Base-by-base conservation (phyloP, 108 stramenopile species). In the Epithemia pelagica region DNA sequence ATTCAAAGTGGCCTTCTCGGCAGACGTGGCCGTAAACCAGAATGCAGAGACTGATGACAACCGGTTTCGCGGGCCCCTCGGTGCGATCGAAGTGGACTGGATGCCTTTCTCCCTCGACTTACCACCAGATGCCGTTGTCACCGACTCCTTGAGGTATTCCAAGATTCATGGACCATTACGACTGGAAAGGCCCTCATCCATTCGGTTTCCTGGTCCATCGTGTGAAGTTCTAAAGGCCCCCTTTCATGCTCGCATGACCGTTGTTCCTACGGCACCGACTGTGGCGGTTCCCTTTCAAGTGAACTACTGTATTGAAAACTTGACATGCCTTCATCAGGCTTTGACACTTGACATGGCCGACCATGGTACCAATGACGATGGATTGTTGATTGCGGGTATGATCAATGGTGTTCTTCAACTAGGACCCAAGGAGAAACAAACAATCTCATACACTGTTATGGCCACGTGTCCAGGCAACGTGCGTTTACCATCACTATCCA, bases 221-320 rank as follows among this genome's bases (percentile, higher is more conserved):
- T 88, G 81, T 58, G 75, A 76, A 59, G 68, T 93, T 52, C 76
- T 88, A 64, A 73, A 71, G 55, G 79, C 87, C 18, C 92, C 87
- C 0, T 90, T 93, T 52, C 65, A 78, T 46, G 80, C 79, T n/a
- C 75, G 51, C 32, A 27, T 86, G 18, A 46, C 76, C 0, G 61
- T 65, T 18, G 59, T 73, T 32, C 83, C 85, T 37, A 55, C 77
- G 0, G 55, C 71, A 24, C 76, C 85, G n/a, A 67, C 70, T 30
- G 84, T 88, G 10, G 78, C 84, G 26, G 62, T 64, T 37, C 92
- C 88, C 0, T 88, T 93, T 60, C 69, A 78, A 37, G 68, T 93
- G 20, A 68, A 56, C 7, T 93, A 89, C 54, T 59, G 57, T 52
- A 68, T 93, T 26, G 68, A 57, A 37, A 93, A 93, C 73, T 75